These are phyloP conservation scores for Hypoxylon sp. DNA, from an alignment of 2,329 filamentous ascomycete species.

Conservation along the genomic window DNA sequence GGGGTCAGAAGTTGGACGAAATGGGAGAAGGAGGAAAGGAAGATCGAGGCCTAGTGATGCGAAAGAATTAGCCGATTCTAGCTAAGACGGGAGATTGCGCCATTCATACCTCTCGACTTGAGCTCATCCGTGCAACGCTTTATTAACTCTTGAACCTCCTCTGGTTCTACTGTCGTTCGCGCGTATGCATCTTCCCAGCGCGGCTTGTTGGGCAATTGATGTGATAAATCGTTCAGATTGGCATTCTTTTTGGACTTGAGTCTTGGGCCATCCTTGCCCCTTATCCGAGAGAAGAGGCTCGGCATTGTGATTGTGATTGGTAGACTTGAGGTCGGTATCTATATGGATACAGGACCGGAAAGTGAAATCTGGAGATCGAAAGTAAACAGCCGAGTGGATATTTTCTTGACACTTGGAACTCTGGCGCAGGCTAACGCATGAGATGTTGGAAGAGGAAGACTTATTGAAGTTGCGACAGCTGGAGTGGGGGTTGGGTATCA, in stretches of 20 bases:
- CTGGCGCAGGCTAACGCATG: conserved; percentile 42
- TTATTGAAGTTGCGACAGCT: conserved; percentile 45
- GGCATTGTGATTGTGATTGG: conserved; percentile 68
- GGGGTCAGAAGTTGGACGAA: conserved; percentile 92
- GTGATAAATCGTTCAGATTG: conserved; percentile 64
- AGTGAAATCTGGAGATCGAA: conserved; percentile 29
- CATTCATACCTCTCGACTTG: conserved; percentile 86
- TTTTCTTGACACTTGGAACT: conserved; percentile 32
- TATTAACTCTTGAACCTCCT: conserved; percentile 91
- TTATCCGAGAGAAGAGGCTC: conserved; percentile 75
- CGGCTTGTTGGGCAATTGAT: conserved; percentile 75
- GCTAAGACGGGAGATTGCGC: conserved; percentile 9
- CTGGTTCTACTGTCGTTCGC: conserved; percentile 84
- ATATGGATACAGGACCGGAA: conserved; percentile 37
- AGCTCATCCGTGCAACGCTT: conserved; percentile 89
- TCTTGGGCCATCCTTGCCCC: conserved; percentile 79
- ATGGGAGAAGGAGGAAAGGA: conserved; percentile 93
- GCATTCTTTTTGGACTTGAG: conserved; percentile 76
- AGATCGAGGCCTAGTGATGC: conserved; percentile 79
- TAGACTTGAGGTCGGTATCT: conserved; percentile 24
- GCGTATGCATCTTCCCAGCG: conserved; percentile 91
- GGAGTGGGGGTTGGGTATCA: conserved; percentile 50
- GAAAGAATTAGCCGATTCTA: conserved; percentile 31
- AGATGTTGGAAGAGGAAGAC: conserved; percentile 42
- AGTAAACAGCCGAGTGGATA: conserved; percentile 33